Percentiles rank a stretch among this genome's conserved stretches.
Conservation (phyloP, 257 asterid genomes). For the Solanum stenotomum region DNA sequence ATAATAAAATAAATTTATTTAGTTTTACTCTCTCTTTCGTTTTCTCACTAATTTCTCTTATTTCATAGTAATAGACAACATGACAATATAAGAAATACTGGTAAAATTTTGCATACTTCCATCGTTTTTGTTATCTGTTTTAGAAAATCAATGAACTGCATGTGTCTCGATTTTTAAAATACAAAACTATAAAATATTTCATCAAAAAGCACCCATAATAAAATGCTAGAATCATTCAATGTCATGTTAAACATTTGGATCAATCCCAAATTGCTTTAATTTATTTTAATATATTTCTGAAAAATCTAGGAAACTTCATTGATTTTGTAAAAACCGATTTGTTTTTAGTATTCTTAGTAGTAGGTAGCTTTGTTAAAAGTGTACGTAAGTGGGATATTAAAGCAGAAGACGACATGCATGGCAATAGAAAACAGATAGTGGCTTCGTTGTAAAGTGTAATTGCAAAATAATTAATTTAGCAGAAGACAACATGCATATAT, state of each 20-base stretch:
- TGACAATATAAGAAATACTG: neutral
- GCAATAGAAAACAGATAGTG: neutral
- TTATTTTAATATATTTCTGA: neutral
- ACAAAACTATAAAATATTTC: neutral
- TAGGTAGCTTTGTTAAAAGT: neutral
- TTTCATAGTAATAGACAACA: neutral
- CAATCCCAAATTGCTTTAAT: neutral
- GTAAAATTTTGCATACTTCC: accelerated
- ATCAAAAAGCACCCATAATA: neutral
- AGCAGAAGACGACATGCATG: neutral
- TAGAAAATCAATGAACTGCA: neutral
- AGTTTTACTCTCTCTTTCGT: neutral
- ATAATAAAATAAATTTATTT: neutral
- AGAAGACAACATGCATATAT: neutral
- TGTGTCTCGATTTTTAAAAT: too few relatives aligned
- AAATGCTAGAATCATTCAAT: neutral
- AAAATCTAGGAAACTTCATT: neutral
- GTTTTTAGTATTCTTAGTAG: neutral
- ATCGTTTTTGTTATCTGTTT: too few relatives aligned
- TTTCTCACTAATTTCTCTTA: neutral
- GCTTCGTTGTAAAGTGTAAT: neutral
- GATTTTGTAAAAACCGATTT: neutral
- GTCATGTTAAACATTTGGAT: neutral
- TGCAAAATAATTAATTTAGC: neutral
- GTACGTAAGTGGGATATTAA: neutral